Conservation (phyloP, 352 stramenopile species). For the Phytophthora colocasiae region DNA sequence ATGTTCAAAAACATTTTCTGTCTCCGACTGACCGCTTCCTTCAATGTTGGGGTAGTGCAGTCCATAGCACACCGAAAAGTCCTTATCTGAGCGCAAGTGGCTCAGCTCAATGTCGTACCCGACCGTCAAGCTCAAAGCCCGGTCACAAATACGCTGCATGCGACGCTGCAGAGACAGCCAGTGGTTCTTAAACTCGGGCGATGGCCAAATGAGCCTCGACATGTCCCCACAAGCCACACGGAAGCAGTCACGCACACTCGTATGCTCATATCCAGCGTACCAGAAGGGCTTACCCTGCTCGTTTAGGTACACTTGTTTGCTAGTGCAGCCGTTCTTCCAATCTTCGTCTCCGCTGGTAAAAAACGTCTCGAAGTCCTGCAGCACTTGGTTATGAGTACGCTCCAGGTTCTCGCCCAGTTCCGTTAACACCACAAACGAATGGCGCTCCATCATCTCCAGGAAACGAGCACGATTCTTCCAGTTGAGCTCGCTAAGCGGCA, state of each 20-base stretch:
- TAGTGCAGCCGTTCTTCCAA: conserved; percentile 53
- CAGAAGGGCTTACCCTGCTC: conserved; percentile 68
- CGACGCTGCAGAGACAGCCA: conserved; percentile 50
- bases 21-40: conserved; percentile 57
- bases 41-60: conserved; percentile 68
- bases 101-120: conserved; percentile 48
- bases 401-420: conserved; percentile 56
- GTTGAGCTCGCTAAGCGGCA: conserved; percentile 52
- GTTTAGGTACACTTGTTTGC: conserved; percentile 66
- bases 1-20: conserved; percentile 73
- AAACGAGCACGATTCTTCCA: conserved; percentile 59
- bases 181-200: conserved; percentile 44
- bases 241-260: conserved; percentile 66
- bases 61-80: conserved; percentile 72
- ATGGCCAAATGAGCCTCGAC: conserved; percentile 55
- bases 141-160: conserved; percentile 64
- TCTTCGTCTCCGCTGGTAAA: conserved; percentile 50
- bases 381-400: conserved; percentile 41
- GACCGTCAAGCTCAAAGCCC: conserved; percentile 56
- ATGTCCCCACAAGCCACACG: conserved; percentile 63
- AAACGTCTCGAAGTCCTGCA: conserved; percentile 52
- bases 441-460: conserved; percentile 58
- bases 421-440: conserved; percentile 71
- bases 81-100: conserved; percentile 41
- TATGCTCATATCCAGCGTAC: conserved; percentile 70